Evolutionary conservation across 1,284 basidiomycete species (phyloP), one percentile per base, ranked within the genome.

Genomic region (Amylostereum areolatum): DNA sequence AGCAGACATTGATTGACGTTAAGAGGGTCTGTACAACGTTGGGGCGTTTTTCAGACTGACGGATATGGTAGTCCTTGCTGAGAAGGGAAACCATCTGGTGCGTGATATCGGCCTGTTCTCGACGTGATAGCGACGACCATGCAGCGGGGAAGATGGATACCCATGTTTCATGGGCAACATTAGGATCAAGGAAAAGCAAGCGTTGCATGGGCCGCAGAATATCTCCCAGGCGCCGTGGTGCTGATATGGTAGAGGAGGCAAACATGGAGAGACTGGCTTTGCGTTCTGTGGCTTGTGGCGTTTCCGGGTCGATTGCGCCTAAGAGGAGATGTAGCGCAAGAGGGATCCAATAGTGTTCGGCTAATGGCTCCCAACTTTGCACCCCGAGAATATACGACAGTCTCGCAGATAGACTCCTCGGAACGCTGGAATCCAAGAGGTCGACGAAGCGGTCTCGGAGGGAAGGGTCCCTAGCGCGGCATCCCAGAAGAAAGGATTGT

Each of bases 1-100:
- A 81, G 66, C 95, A 98, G 34, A 85, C 82, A 39, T 90, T 81
- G 33, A 94, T 77, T 3, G 92, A 93, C 28, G 83, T 80, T 25
- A 99, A 81, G 35, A 99, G 74, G 0, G 92, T 94, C 66, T 98
- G 92, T 47, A 99, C 83, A 51, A 97, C 83, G 62, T 99, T 99
- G 10, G 96, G 96, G n/a, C 93, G 85, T 59, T 90, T 68, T 49
- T 95, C 88, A 24, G 87, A 81, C 69, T 98, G 95, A 59, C 85
- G 87, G 57, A 88, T 78, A 62, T 97, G 92, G 64, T 94, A 95
- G 55, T 99, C 96, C 64, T 94, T 95, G 66, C 91, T 89, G 49
- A 99, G 77, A 35, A 98, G 77, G 52, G 85, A 85, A 62, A 97
- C 89, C 74, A 96, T 86, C 61, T 95, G 90, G 49, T 92, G 83